A percentile compares a stretch with the other conserved stretches of the same genome.
phyloP scores from a whole-genome alignment of 2,329 filamentous ascomycete genomes.

The Cladophialophora bantiana region DNA sequence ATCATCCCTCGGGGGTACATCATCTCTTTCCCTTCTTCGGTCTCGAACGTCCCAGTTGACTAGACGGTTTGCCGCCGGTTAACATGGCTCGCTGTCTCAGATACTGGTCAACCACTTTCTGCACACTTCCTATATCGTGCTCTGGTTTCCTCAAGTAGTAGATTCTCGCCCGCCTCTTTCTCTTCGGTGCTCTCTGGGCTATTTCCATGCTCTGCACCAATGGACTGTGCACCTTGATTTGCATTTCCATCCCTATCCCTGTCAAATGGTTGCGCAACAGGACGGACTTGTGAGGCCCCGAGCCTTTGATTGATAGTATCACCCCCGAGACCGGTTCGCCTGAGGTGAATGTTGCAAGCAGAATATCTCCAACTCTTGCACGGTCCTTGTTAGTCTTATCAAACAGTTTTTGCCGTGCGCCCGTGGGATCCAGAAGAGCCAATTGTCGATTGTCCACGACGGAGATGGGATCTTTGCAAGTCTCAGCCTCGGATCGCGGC shows the following conservation, averaged over 20 bases:
- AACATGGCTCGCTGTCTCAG: constrained; percentile 60
- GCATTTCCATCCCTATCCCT: constrained; percentile 92
- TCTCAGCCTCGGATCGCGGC: constrained; percentile 46
- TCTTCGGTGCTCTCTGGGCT: constrained; percentile 83
- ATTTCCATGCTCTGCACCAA: constrained; percentile 91
- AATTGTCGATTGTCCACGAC: constrained; percentile 74
- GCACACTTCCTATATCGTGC: constrained; percentile 86
- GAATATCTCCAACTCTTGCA: constrained; percentile 84
- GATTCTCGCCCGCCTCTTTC: constrained; percentile 83
- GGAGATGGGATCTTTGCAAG: constrained; percentile 68
- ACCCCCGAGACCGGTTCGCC: constrained; percentile 91
- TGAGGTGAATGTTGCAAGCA: constrained; percentile 84
- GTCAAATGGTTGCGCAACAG: constrained; percentile 86
- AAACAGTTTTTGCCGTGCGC: constrained; percentile 82
- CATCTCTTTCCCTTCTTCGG: constrained; percentile 33
- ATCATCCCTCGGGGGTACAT: background rate
- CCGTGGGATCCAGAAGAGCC: constrained; percentile 79
- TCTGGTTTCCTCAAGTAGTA: constrained; percentile 87
- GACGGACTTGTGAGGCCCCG: constrained; percentile 88
- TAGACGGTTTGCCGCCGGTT: constrained; percentile 41
- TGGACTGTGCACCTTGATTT: constrained; percentile 93
- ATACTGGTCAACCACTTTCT: constrained; percentile 76
- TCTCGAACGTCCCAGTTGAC: constrained; percentile 23
- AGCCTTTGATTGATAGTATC: constrained; percentile 82
- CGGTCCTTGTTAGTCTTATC: constrained; percentile 75